Base-by-base conservation (phyloP, 192 early-diverging fungal species). In the Backusella morwellensis region DNA sequence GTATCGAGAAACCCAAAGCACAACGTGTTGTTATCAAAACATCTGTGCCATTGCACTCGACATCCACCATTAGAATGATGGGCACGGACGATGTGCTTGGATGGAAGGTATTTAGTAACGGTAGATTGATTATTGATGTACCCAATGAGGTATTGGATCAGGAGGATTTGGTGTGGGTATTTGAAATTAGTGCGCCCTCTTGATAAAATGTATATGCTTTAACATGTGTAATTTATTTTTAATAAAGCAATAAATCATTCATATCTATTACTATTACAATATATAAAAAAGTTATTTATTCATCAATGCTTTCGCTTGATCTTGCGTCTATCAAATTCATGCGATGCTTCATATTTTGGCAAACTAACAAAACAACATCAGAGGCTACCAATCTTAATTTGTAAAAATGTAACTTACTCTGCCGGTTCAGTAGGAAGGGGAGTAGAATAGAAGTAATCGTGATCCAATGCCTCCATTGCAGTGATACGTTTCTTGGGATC, bases 371-470 rank as follows among this genome's bases (percentile, higher is more conserved):
- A 15, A 35, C 4, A 12, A 35, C 42, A 44, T 44, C 6, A 44
- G 42, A 44, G 15, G 19, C 32, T 32, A 44, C 42, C 12, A 17
- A 44, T 17, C 15, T 15, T 17, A 44, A 9, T 40, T 1, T 40
- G 11, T 11, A 9, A 12, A 15, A 67, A 23, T 35, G 9, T 38
- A 35, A 80, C 85, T 81, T 81, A 89, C 87, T 90, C 85, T 80
- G 85, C 86, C 17, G 88, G 90, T 38, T 90, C 88, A 12, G 92
- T 88, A 11, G 94, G 93, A 54, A 92, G 80, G 23, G 93, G 93
- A 63, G 86, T 81, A 0, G 86, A 88, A 80, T 86, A 93, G 56
- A 98, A 96, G 76, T 94, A 94, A 34, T 91, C 90, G 77, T 96
- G 93, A 36, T 93, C 89, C 15, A 97, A 86, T 11, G 95, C 95